Conservation (phyloP, 208 protist genomes). For the Leishmania guyanensis region DNA sequence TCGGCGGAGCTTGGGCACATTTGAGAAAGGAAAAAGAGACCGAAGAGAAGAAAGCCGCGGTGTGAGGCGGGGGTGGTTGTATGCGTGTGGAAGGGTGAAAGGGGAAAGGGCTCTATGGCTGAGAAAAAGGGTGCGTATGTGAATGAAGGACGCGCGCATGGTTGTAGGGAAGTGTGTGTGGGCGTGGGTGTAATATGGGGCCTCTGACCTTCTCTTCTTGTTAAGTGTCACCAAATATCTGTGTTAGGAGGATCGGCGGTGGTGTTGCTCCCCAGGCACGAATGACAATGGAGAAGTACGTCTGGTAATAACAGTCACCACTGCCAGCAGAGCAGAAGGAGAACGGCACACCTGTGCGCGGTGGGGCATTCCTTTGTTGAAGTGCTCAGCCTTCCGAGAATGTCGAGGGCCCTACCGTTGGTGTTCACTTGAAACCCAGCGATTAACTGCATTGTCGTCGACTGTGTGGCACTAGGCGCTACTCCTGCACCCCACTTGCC, state of each 20-base stretch:
- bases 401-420: not conserved
- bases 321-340: not conserved
- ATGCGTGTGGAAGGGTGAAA: not conserved
- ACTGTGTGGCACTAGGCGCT: too few species aligned
- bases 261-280: not conserved
- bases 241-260: not conserved
- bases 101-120: not conserved
- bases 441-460: not conserved
- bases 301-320: not conserved
- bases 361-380: not conserved
- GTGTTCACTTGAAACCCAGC: not conserved
- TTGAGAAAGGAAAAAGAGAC: constrained; percentile 10
- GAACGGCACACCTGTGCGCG: not conserved
- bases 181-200: not conserved
- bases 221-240: not conserved
- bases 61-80: not conserved
- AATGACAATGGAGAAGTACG: not conserved
- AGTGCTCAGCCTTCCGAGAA: not conserved
- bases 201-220: not conserved
- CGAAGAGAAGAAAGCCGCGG: not conserved
- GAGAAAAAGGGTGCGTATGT: not conserved
- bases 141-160: not conserved
- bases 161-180: not conserved
- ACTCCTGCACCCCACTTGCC: not conserved
- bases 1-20: constrained; percentile 47